These are phyloP conservation scores for Epicoccum nigrum DNA, from an alignment of 2,329 filamentous ascomycete genomes.

Conservation along the genomic window DNA sequence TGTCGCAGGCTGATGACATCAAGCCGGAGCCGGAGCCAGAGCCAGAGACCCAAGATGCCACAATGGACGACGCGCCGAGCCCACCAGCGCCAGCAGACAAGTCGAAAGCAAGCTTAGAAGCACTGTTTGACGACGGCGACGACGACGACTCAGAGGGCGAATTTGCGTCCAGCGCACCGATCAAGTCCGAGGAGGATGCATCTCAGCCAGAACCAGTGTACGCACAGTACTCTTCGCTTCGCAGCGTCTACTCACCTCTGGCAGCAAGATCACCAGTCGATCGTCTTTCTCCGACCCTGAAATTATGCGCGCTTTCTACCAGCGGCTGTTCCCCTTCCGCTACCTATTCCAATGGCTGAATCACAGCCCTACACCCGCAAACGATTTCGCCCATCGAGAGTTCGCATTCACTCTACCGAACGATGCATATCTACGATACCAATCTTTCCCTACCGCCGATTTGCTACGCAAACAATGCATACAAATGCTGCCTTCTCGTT, in stretches of 20 bases:
- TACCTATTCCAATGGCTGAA: slow-evolving; percentile 98
- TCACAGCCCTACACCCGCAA: slow-evolving; percentile 82
- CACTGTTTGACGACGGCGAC: slow-evolving; percentile 64
- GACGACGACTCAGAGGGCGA: slow-evolving; percentile 63
- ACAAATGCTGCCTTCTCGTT: slow-evolving; percentile 85
- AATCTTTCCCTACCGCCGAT: slow-evolving; percentile 74
- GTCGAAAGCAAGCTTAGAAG: slow-evolving; percentile 56
- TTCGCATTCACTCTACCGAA: slow-evolving; percentile 95
- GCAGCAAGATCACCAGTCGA: slow-evolving; percentile 47
- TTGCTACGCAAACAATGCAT: slow-evolving; percentile 89
- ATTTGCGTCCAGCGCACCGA: slow-evolving; percentile 61
- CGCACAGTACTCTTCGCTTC: slow-evolving; percentile 11
- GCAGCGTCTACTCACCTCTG: slow-evolving; percentile 22
- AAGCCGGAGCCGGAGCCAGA: slow-evolving; percentile 37
- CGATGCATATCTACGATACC: slow-evolving; percentile 90
- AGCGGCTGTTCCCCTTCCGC: slow-evolving; percentile 92
- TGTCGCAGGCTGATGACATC: slow-evolving; percentile 49
- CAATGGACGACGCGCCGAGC: slow-evolving; percentile 40
- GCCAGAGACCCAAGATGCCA: slow-evolving; percentile 35
- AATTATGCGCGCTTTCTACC: slow-evolving; percentile 92
- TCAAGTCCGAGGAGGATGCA: slow-evolving; percentile 51
- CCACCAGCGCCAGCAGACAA: slow-evolving; percentile 34
- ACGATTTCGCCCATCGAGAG: slow-evolving; percentile 90
- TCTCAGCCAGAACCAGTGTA: slow-evolving; percentile 50
- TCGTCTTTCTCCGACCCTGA: slow-evolving; percentile 71